These are phyloP conservation scores for Mariannaea sp. DNA, from an alignment of 2,329 filamentous ascomycete genomes.

Conservation along the genomic window DNA sequence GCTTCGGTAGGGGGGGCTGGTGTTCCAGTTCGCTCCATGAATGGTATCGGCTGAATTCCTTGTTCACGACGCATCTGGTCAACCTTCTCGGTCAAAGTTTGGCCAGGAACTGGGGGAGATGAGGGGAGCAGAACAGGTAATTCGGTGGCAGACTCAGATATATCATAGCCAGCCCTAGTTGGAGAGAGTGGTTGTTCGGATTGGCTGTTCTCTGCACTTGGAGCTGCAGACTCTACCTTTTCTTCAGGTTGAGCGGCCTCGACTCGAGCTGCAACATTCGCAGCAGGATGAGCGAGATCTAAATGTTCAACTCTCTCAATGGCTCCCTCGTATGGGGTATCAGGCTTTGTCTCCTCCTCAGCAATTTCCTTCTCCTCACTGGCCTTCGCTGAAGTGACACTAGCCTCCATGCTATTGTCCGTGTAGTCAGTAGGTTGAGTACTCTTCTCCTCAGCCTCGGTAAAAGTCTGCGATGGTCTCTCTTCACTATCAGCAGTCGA, in stretches of 20 bases:
- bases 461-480: constrained; percentile 50
- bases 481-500: constrained; percentile 60
- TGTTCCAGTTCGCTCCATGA: constrained; percentile 40
- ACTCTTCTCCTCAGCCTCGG: constrained; percentile 54
- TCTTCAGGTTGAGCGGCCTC: constrained; percentile 19
- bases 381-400: constrained; percentile 35
- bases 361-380: constrained; percentile 29
- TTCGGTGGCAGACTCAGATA: constrained; percentile 22
- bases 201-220: constrained; percentile 18
- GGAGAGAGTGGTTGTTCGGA: constrained; percentile 33
- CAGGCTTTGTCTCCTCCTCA: constrained; percentile 40
- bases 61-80: constrained; percentile 59
- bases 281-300: constrained; percentile 51
- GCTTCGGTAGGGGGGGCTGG: constrained; percentile 41
- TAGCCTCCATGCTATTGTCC: constrained; percentile 43
- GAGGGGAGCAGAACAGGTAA: constrained; percentile 16
- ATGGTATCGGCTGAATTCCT: constrained; percentile 36
- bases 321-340: constrained; percentile 41
- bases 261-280: constrained; percentile 29
- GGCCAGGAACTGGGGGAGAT: constrained; percentile 21
- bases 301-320: constrained; percentile 55
- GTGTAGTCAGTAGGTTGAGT: constrained; percentile 50
- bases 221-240: neutral
- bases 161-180: constrained; percentile 5
- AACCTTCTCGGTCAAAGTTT: constrained; percentile 51